Evolutionary conservation across 371 early-diverging fungal genomes (phyloP).

Genomic region (Blakeslea trispora): DNA sequence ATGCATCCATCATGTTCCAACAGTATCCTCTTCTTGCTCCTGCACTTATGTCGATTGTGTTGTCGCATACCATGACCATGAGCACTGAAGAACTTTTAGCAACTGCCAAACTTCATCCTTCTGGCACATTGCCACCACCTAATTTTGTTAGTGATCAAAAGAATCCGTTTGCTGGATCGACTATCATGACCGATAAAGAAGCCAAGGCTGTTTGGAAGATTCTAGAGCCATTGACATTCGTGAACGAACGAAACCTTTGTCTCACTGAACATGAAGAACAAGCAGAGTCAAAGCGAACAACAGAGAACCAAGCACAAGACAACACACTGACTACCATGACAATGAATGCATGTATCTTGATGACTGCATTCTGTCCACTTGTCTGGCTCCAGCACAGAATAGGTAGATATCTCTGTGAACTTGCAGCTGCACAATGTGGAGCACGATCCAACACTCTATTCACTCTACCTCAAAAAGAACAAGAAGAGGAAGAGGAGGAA

Average conservation of each 20-base stretch:
- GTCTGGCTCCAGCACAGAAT: slow-evolving; percentile 11
- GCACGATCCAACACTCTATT: neutral
- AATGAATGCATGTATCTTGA: neutral
- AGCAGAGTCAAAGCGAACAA: slow-evolving; percentile 1
- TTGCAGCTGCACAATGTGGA: slow-evolving; percentile 4
- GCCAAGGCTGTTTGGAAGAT: slow-evolving; percentile 22
- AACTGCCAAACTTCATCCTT: slow-evolving; percentile 26
- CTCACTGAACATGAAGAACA: neutral
- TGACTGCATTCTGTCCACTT: slow-evolving; percentile 2
- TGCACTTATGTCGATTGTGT: slow-evolving; percentile 48
- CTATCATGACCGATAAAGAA: slow-evolving; percentile 17
- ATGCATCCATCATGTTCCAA: slow-evolving; percentile 4
- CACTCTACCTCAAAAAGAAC: neutral
- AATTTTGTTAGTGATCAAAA: neutral
- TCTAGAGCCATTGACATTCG: slow-evolving; percentile 17
- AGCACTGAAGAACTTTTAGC: slow-evolving; percentile 36
- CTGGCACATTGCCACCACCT: neutral
- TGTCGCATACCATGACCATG: slow-evolving; percentile 49
- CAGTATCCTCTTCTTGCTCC: slow-evolving; percentile 47
- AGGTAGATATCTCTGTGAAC: slow-evolving; percentile 17
- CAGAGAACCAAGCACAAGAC: neutral
- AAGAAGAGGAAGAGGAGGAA: neutral
- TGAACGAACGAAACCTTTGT: slow-evolving; percentile 20
- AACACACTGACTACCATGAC: neutral
- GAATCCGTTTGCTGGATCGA: slow-evolving; percentile 6